These are phyloP conservation scores for Alloascoidea africana DNA, from an alignment of 805 yeast genomes.

Conservation along the genomic window DNA sequence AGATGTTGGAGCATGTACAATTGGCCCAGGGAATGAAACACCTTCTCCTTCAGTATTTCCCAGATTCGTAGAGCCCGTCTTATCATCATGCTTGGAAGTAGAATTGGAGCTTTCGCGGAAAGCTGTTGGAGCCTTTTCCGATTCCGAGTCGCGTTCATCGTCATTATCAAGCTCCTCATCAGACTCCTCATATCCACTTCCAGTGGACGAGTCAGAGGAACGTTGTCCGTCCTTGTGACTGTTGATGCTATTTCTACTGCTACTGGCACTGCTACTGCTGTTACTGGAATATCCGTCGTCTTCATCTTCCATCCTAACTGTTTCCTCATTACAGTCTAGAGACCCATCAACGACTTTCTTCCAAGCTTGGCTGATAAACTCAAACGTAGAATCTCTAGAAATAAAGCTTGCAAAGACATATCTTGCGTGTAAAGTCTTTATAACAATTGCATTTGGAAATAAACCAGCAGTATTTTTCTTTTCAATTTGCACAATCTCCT, in stretches of 20 bases:
- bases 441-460: conserved; percentile 76
- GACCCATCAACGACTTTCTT: conserved; percentile 15
- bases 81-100: conserved; percentile 8
- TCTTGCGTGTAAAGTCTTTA: conserved; percentile 46
- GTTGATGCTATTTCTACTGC: neutral
- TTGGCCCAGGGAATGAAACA: conserved; percentile 45
- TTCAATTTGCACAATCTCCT: conserved; percentile 60
- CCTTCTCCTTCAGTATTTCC: conserved; percentile 11
- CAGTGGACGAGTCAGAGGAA: conserved; percentile 3
- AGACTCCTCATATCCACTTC: conserved; percentile 3
- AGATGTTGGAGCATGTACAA: conserved; percentile 41
- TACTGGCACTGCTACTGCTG: neutral
- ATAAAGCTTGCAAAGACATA: conserved; percentile 81
- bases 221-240: conserved; percentile 1
- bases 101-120: conserved; percentile 5
- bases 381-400: conserved; percentile 64
- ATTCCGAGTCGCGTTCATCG: conserved; percentile 23
- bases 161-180: conserved; percentile 7
- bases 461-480: conserved; percentile 77
- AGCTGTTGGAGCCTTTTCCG: conserved; percentile 13
- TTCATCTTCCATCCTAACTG: neutral
- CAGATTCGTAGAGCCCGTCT: conserved; percentile 5
- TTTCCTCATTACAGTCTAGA: too few relatives aligned
- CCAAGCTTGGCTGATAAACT: conserved; percentile 60
- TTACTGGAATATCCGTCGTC: neutral